These are phyloP conservation scores for Raffaelea arxii DNA, from an alignment of 2,329 filamentous ascomycete genomes.

Conservation along the genomic window DNA sequence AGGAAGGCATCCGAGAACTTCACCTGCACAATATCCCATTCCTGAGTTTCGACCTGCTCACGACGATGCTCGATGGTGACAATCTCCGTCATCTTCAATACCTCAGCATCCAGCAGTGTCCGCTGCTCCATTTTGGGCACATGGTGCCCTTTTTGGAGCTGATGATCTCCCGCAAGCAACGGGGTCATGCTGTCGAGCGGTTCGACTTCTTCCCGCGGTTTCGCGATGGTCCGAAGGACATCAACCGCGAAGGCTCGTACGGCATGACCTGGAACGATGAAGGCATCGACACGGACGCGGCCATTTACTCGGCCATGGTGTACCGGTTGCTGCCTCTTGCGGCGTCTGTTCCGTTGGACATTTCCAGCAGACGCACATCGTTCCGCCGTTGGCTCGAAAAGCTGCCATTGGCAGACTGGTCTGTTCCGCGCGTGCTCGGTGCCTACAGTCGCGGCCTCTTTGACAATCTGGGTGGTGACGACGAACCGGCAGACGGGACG, in stretches of 20 bases:
- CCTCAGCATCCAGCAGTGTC: constrained; percentile 5
- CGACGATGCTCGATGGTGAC: background rate
- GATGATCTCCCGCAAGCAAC: background rate
- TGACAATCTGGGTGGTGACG: too few relatives aligned
- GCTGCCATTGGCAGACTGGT: constrained; percentile 6
- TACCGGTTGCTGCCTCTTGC: background rate
- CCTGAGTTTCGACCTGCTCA: background rate
- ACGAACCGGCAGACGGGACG: too few relatives aligned
- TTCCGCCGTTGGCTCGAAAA: constrained; percentile 9
- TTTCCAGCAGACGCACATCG: background rate
- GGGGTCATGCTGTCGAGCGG: background rate
- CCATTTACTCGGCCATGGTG: constrained; percentile 2
- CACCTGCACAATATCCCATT: constrained; percentile 7
- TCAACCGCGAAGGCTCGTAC: constrained; percentile 6
- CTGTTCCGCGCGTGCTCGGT: constrained; percentile 1
- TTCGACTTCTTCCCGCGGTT: constrained; percentile 10
- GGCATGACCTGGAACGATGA: constrained; percentile 8
- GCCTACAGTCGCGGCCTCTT: background rate
- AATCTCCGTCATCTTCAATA: background rate
- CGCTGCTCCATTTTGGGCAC: constrained; percentile 5
- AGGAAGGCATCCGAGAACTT: background rate
- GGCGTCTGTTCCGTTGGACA: background rate
- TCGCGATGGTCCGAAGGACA: constrained; percentile 6
- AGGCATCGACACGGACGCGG: constrained; percentile 2
- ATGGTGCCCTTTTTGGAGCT: constrained; percentile 1